Base-by-base conservation (phyloP, 371 early-diverging fungal genomes). In the Amoeboaphelidium protococcarum region DNA sequence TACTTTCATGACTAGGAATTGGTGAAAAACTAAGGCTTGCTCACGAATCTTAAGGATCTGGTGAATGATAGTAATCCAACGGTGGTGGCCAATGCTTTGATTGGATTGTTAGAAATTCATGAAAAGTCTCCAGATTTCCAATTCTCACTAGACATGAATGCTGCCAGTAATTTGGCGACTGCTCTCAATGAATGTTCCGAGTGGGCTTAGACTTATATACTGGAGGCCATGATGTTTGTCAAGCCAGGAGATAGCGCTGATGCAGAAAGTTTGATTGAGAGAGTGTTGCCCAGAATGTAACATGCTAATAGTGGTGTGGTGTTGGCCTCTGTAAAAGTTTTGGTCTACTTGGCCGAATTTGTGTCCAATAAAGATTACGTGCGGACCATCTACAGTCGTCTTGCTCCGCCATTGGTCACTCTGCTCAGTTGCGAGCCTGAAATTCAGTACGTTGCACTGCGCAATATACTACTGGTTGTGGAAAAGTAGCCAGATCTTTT, bases 301-400 rank as follows among this genome's bases (percentile, higher is more conserved):
- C 97, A 96, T 59, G 90, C 84, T 23, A 96, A 96, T 58, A 76
- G 87, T n/a, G 79, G 81, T 42, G 89, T 96, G 0, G 94, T 92
- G 0, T 62, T 94, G 50, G 69, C 79, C 2, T 74, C 90, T 2
- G 74, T 87, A 49, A 81, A 83, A 58, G 78, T 90, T 47, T 72
- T 81, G 31, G 69, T 86, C 62, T 84, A 84, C 49, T 63, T 88
- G 47, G 68, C 89, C 60, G 52, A 55, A 43, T 56, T 52, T 46
- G 54, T 61, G 12, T 55, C 58, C 22, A 68, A 66, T 23, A 78
- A 79, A 25, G 78, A 82, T 20, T 65, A 77, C 44, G 55, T 73
- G 41, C 69, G 66, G 50, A 64, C 64, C 2, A 65, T 89, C 31
- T 68, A 74, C 46, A 67, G 69, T 49, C 90, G 87, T 59, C 62